phyloP scores from a whole-genome alignment of 2,329 filamentous ascomycete species.

The Microsporum canis region DNA sequence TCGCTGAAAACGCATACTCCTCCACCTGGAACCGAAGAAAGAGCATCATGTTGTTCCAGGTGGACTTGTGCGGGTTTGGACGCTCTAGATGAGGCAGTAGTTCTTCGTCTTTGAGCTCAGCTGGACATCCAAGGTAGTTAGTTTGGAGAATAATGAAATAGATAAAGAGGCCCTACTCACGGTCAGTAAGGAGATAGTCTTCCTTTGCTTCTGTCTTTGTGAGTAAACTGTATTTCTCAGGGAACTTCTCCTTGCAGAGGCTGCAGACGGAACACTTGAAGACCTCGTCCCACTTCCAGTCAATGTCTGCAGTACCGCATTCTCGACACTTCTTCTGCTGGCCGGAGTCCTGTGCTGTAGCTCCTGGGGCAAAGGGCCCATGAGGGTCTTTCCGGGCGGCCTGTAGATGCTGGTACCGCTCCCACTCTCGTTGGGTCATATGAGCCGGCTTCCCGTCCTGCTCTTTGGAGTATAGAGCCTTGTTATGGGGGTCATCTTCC shows the following conservation, averaged over 20 bases:
- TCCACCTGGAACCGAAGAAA: constrained; percentile 91
- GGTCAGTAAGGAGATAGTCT: constrained; percentile 89
- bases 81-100: constrained; percentile 76
- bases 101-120: constrained; percentile 79
- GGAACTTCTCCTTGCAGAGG: constrained; percentile 74
- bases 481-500: constrained; percentile 84
- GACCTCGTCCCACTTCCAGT: constrained; percentile 87
- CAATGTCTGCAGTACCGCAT: constrained; percentile 74
- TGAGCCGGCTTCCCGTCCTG: constrained; percentile 61
- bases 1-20: constrained; percentile 69
- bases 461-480: constrained; percentile 52
- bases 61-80: constrained; percentile 89
- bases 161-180: constrained; percentile 39
- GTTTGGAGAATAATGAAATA: neutral
- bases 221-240: constrained; percentile 86
- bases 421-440: constrained; percentile 90
- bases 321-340: constrained; percentile 68
- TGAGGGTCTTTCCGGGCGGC: constrained; percentile 61
- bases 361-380: constrained; percentile 77
- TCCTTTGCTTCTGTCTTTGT: constrained; percentile 95
- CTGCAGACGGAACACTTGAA: constrained; percentile 67
- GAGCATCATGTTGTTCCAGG: constrained; percentile 98
- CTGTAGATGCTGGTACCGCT: constrained; percentile 63
- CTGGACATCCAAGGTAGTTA: constrained; percentile 31
- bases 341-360: constrained; percentile 59